Base-by-base conservation (phyloP, 2,329 filamentous ascomycete species). In the Fusarium sp. region DNA sequence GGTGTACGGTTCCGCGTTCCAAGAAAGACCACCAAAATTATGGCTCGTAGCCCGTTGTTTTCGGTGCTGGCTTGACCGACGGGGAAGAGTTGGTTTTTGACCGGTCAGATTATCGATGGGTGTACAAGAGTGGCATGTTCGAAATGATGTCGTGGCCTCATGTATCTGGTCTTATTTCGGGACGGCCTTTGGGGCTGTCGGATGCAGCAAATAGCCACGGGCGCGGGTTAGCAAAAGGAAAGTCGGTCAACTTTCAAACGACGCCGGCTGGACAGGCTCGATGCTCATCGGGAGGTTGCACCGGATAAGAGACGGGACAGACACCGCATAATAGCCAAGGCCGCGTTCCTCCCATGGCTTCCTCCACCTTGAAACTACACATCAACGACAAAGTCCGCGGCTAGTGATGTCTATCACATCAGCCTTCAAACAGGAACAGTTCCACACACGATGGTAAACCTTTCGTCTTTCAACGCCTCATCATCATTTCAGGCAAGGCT, bases 101-200 rank as follows among this genome's bases (percentile, higher is more conserved):
- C 69, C 69, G 71, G 69, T 72, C 58, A 54, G 41, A 44, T 54
- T 65, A 28, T 39, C 18, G 28, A 62, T 63, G 59, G 65, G 69
- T 26, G 58, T 50, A 70, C 65, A 69, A 57, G 60, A 53, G 56
- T 64, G 55, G 54, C 39, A 70, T 59, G 48, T 61, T 44, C 53
- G 57, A 43, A 54, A 34, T 34, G 28, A 52, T 61, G 56, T 51
- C 54, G 58, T 61, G 55, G 66, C 63, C 43, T 62, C 48, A 41
- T 44, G 54, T 65, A 62, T 53, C 59, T 70, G 48, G 56, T 42
- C 46, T 61, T 63, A 51, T 53, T 65, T 64, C 51, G 44, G 45
- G 58, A 50, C 28, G 37, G 49, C 21, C 49, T 63, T 58, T 55
- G 42, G 34, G 52, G 31, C 50, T 34, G 44, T 26, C 49, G 37